A percentile compares a stretch with the other conserved stretches of the same genome.
Evolutionary conservation across 805 yeast genomes (phyloP).

Genomic region (Wickerhamomyces silvicola): DNA sequence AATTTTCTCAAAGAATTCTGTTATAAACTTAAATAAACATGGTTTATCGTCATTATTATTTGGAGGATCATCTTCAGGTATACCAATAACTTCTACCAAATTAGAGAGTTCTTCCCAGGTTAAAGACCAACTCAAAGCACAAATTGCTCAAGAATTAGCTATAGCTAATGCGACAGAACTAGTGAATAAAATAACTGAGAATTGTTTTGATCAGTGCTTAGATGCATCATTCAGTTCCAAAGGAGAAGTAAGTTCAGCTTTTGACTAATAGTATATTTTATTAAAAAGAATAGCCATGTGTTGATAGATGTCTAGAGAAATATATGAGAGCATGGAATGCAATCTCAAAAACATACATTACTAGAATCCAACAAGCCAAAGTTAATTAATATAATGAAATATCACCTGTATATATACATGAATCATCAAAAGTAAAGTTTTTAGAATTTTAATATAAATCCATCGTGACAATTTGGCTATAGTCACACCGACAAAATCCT

Average conservation of each 20-base stretch:
- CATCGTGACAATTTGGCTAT: too few relatives aligned
- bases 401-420: neutral
- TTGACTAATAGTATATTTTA: too few relatives aligned
- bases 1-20: too few relatives aligned
- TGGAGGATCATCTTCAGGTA: conserved; percentile 21
- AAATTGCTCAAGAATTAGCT: conserved; percentile 77
- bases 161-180: conserved; percentile 87
- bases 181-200: conserved; percentile 77
- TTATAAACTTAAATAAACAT: conserved; percentile 4
- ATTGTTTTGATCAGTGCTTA: conserved; percentile 80
- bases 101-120: conserved; percentile 31
- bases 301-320: conserved; percentile 74
- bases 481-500: too few relatives aligned
- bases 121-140: conserved; percentile 59
- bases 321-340: conserved; percentile 90
- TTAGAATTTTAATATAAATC: too few relatives aligned
- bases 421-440: neutral
- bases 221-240: conserved; percentile 48
- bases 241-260: conserved; percentile 44
- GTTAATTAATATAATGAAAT: neutral
- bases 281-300: conserved; percentile 48
- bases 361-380: conserved; percentile 56
- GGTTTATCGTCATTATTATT: conserved; percentile 23
- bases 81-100: conserved; percentile 20
- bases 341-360: conserved; percentile 68